A percentile compares a stretch with the other conserved stretches of the same genome.
Evolutionary conservation across 345 rosid genomes (phyloP).

Genomic region (rapeseed (Brassica napus)): Da-Ae NC_063439.1:26566501-26567000

Average conservation of each 20-base stretch:
- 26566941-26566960: constrained; percentile 81
- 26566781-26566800: constrained; percentile 38
- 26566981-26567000: constrained; percentile 32
- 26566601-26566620: constrained; percentile 50
- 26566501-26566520: constrained; percentile 71
- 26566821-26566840: constrained; percentile 95
- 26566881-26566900: constrained; percentile 49
- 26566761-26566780: constrained; percentile 26
- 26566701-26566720: constrained; percentile 85
- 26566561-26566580: constrained; percentile 65
- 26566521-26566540: constrained; percentile 69
- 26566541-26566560: constrained; percentile 56
- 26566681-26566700: constrained; percentile 76
- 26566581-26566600: constrained; percentile 59
- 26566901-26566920: constrained; percentile 47
- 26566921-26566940: constrained; percentile 55
- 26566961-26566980: constrained; percentile 39
- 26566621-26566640: constrained; percentile 56
- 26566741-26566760: constrained; percentile 5
- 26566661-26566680: constrained; percentile 75
- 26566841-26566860: constrained; percentile 79
- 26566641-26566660: constrained; percentile 60
- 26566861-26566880: constrained; percentile 77
- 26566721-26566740: constrained; percentile 61
- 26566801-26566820: constrained; percentile 70